These are phyloP conservation scores for Globisporangium paddicum DNA, from an alignment of 352 stramenopile genomes.

Conservation along the genomic window DNA sequence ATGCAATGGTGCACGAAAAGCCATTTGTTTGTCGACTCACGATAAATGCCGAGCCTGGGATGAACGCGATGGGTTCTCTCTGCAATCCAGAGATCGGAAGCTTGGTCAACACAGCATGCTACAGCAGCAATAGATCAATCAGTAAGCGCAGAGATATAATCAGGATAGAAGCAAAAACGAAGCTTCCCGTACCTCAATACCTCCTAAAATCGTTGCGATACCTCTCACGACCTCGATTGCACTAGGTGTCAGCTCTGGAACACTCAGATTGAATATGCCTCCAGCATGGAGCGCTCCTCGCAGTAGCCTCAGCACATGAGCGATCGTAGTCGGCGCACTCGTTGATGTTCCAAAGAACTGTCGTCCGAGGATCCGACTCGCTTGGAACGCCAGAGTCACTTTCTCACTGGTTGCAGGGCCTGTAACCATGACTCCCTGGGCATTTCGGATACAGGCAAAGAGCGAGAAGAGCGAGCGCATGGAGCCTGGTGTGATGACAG, in stretches of 20 bases:
- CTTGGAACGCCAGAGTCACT: conserved; percentile 29
- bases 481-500: conserved; percentile 38
- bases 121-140: background rate
- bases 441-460: conserved; percentile 35
- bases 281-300: conserved; percentile 35
- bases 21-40: conserved; percentile 5
- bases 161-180: no score
- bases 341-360: conserved; percentile 25
- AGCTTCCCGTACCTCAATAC: conserved; percentile 20
- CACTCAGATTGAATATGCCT: conserved; percentile 32
- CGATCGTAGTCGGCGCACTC: conserved; percentile 9
- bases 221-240: conserved; percentile 20
- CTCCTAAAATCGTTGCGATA: conserved; percentile 18
- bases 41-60: conserved; percentile 31
- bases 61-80: conserved; percentile 24
- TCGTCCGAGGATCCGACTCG: conserved; percentile 40
- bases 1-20: background rate
- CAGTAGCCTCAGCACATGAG: conserved; percentile 34
- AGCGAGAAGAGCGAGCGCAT: conserved; percentile 50
- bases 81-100: conserved; percentile 25
- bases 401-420: conserved; percentile 29
- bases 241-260: background rate
- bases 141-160: no score
- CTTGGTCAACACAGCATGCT: conserved; percentile 30
- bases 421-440: conserved; percentile 23